Percentiles rank a stretch among this genome's conserved stretches.
phyloP scores from a whole-genome alignment of 768 basidiomycete genomes.

The Scleroderma bovista region DNA sequence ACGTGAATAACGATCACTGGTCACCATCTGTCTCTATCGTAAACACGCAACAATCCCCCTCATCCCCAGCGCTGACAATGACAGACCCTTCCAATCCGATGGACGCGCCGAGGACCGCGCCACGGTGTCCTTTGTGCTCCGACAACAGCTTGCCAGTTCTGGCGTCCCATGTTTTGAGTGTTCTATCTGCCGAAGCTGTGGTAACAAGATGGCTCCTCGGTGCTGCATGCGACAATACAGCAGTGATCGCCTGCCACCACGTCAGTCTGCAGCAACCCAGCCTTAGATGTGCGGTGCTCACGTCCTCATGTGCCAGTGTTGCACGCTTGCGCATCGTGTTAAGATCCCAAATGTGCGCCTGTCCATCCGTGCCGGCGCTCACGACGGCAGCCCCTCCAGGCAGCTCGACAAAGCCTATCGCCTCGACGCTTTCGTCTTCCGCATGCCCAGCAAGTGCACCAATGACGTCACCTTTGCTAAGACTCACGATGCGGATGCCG shows the following conservation, averaged over 20 bases:
- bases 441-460: conserved; percentile 75
- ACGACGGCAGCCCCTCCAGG: conserved; percentile 55
- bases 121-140: conserved; percentile 74
- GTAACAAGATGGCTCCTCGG: conserved; percentile 76
- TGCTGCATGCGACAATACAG: conserved; percentile 54
- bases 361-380: conserved; percentile 90
- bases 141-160: conserved; percentile 74
- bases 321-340: conserved; percentile 78
- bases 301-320: conserved; percentile 71
- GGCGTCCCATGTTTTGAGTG: conserved; percentile 88
- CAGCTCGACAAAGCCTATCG: conserved; percentile 74
- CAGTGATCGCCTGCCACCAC: too few relatives aligned
- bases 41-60: conserved; percentile 81
- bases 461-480: conserved; percentile 82
- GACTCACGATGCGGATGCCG: conserved; percentile 78
- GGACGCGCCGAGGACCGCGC: conserved; percentile 68
- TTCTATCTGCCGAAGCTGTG: conserved; percentile 83
- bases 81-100: conserved; percentile 24
- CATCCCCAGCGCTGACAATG: conserved; percentile 78
- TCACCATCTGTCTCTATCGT: conserved; percentile 43
- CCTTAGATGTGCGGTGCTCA: conserved; percentile 30
- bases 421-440: conserved; percentile 86
- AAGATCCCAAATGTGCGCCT: conserved; percentile 92
- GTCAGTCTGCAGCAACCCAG: not conserved
- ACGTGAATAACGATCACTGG: conserved; percentile 1